A percentile compares a stretch with the other conserved stretches of the same genome.
phyloP scores from a whole-genome alignment of 768 basidiomycete species.

The Serpula lacrymans region DNA sequence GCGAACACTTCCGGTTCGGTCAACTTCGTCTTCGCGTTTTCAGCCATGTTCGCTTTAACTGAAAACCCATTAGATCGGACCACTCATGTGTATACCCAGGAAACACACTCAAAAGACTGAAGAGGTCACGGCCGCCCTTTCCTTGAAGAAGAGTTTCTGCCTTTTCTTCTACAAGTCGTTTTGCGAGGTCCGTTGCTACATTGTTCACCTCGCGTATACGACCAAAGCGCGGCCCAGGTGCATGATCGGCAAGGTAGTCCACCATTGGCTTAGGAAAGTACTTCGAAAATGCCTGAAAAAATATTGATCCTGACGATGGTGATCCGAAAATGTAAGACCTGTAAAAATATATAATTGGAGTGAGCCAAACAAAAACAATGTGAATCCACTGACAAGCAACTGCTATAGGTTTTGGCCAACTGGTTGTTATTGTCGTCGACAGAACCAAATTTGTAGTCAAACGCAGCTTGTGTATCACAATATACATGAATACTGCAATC shows the following conservation, averaged over 20 bases:
- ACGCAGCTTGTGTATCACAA: conserved; percentile 33
- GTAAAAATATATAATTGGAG: not conserved
- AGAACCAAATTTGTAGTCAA: conserved; percentile 46
- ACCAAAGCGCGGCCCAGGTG: conserved; percentile 16
- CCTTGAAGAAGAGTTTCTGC: conserved; percentile 10
- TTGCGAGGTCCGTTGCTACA: conserved; percentile 9
- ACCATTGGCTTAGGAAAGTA: conserved; percentile 30
- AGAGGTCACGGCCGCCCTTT: conserved; percentile 13
- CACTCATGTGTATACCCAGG: not conserved
- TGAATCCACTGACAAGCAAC: conserved; percentile 1
- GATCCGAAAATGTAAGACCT: conserved; percentile 7
- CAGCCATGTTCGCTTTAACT: conserved; percentile 29
- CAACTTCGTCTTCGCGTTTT: conserved; percentile 21
- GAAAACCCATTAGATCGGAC: not conserved
- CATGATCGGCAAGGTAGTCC: conserved; percentile 30
- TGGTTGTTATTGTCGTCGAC: conserved; percentile 19
- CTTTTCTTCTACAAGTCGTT: conserved; percentile 16
- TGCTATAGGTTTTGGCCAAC: conserved; percentile 6
- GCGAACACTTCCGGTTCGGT: conserved; percentile 9
- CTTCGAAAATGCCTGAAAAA: conserved; percentile 27
- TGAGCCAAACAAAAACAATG: not conserved
- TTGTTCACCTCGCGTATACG: conserved; percentile 13
- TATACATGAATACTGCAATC: not conserved
- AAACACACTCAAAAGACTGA: conserved; percentile 36
- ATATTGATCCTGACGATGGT: conserved; percentile 15